Percentiles rank a stretch among this genome's conserved stretches.
Evolutionary conservation across 768 basidiomycete species (phyloP).

Genomic region (Tubosaeta brunneosetosa): DNA sequence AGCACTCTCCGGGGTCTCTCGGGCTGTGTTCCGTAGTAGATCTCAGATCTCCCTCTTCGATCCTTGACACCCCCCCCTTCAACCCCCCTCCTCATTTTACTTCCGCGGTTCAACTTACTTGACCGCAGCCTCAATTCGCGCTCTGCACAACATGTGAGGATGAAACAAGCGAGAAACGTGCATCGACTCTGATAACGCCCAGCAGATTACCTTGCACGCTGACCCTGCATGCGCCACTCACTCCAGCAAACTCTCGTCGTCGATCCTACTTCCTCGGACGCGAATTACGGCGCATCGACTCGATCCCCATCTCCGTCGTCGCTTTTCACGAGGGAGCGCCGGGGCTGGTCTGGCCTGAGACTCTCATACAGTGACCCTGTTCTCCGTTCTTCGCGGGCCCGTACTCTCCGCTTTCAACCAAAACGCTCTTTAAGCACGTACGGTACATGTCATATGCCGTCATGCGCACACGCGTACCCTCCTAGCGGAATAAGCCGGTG

Average conservation of each 20-base stretch:
- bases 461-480: not conserved
- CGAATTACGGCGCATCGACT: too few species aligned
- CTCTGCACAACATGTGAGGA: too few species aligned
- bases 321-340: not conserved
- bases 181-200: not conserved
- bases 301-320: not conserved
- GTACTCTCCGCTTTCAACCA: not conserved
- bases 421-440: not conserved
- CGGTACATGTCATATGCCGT: not conserved
- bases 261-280: not conserved
- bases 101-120: not conserved
- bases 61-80: not conserved
- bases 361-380: too few species aligned
- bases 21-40: conserved; percentile 17
- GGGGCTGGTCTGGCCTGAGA: not conserved
- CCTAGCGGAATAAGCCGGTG: conserved; percentile 17
- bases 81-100: not conserved
- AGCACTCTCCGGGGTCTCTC: conserved; percentile 20
- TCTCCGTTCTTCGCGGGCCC: not conserved
- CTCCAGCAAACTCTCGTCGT: too few species aligned
- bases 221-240: not conserved
- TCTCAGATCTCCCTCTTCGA: conserved; percentile 11
- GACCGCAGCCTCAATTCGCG: too few species aligned
- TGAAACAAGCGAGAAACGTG: not conserved
- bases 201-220: not conserved